These are phyloP conservation scores for Colletotrichum chrysophilum DNA, from an alignment of 2,329 filamentous ascomycete species.

Conservation along the genomic window DNA sequence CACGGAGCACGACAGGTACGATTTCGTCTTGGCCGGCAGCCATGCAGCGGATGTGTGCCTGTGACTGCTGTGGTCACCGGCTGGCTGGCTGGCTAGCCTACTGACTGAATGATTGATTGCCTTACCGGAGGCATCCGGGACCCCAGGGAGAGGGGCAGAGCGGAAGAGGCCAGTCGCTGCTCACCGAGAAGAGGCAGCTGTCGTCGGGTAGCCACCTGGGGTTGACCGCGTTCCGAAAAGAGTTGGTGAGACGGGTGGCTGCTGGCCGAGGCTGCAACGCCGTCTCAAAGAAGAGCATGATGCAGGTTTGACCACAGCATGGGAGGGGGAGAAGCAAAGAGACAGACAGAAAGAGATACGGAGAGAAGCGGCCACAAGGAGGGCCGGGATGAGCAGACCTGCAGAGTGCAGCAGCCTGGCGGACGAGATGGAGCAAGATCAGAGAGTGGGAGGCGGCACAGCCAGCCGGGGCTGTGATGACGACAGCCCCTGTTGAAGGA, in stretches of 20 bases:
- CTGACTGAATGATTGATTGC: neutral
- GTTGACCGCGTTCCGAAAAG: neutral
- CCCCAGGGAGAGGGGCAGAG: neutral
- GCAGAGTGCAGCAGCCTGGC: neutral
- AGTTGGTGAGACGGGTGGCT: slow-evolving; percentile 2
- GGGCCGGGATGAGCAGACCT: neutral
- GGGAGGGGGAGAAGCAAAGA: neutral
- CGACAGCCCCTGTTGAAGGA: neutral
- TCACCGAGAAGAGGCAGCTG: slow-evolving; percentile 2
- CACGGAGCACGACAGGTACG: neutral
- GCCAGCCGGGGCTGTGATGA: neutral
- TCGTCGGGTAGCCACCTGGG: slow-evolving; percentile 10
- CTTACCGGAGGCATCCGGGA: neutral
- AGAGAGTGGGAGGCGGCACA: neutral
- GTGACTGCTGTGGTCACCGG: neutral
- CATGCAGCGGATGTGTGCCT: neutral
- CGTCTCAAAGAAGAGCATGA: slow-evolving; percentile 4
- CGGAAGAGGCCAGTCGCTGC: neutral
- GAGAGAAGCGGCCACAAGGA: neutral
- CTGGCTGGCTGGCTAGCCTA: neutral
- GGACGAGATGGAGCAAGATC: neutral
- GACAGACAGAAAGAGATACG: neutral
- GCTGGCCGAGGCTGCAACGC: slow-evolving; percentile 10
- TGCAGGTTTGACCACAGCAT: slow-evolving; percentile 4
- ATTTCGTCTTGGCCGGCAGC: slow-evolving; percentile 7